Percentiles rank a stretch among this genome's conserved stretches.
These are phyloP conservation scores for Lodderomyces jiufengensis DNA, from an alignment of 1,139 yeast genomes.

Conservation along the genomic window DNA sequence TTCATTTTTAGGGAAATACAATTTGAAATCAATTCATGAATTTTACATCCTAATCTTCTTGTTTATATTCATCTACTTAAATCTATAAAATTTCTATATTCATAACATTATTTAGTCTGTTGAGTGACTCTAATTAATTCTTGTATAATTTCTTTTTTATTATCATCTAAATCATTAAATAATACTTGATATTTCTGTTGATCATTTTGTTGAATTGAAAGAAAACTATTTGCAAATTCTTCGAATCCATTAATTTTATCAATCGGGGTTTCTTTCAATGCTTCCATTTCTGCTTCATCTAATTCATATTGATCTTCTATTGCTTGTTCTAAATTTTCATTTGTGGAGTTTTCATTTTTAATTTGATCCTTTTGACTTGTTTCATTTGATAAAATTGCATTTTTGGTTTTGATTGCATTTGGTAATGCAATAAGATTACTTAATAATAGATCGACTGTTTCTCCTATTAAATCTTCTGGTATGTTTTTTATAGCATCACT, in stretches of 20 bases:
- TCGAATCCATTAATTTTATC: conserved; percentile 47
- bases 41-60: too few species aligned
- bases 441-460: conserved; percentile 39
- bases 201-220: conserved; percentile 32
- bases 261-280: conserved; percentile 50
- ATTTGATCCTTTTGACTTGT: conserved; percentile 26
- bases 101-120: conserved; percentile 3
- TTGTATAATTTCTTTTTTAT: conserved; percentile 32
- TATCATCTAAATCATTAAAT: conserved; percentile 35
- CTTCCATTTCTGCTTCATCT: conserved; percentile 53
- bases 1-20: too few species aligned
- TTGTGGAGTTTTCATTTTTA: conserved; percentile 22
- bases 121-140: conserved; percentile 27
- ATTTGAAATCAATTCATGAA: too few species aligned
- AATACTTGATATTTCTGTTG: conserved; percentile 32
- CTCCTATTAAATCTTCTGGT: conserved; percentile 37
- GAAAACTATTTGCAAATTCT: conserved; percentile 34
- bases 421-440: conserved; percentile 45
- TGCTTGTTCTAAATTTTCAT: conserved; percentile 27
- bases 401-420: conserved; percentile 43
- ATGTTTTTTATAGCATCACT: conserved; percentile 27
- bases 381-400: conserved; percentile 40
- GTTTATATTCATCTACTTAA: too few species aligned
- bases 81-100: background rate
- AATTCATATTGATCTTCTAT: conserved; percentile 41